A percentile compares a stretch with the other conserved stretches of the same genome.
phyloP scores from a whole-genome alignment of 2,329 filamentous ascomycete species.

The Chaetothyriales sp. region DNA sequence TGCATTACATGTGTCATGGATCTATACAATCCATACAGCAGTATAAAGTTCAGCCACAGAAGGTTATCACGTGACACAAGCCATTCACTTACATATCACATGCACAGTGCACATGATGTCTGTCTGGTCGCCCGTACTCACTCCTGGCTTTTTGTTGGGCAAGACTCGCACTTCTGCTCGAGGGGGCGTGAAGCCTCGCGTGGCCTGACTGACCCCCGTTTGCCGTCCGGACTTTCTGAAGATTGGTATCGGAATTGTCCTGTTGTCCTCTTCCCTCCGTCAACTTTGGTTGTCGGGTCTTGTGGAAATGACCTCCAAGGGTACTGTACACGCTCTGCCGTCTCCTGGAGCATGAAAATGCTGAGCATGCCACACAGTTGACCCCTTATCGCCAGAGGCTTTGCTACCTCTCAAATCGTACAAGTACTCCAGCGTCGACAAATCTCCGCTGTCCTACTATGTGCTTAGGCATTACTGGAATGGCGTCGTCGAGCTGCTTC shows the following conservation, averaged over 20 bases:
- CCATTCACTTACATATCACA: too few species aligned
- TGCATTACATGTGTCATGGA: too few species aligned
- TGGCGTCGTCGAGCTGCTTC: constrained; percentile 75
- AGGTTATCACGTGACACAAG: too few species aligned
- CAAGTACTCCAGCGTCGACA: constrained; percentile 95
- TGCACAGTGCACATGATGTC: too few species aligned
- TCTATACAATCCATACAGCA: too few species aligned
- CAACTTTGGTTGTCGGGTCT: neutral
- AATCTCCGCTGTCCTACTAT: constrained; percentile 84
- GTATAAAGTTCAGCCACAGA: too few species aligned
- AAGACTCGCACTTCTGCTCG: too few species aligned
- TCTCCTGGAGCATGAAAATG: neutral
- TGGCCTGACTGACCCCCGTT: neutral
- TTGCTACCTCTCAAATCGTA: constrained; percentile 84
- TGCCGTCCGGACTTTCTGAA: neutral
- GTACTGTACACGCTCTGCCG: neutral
- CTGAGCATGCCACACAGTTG: constrained; percentile 15
- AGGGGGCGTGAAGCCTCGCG: neutral
- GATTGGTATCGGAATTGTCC: neutral
- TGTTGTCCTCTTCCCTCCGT: neutral
- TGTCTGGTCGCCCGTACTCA: too few species aligned
- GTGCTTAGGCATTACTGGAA: constrained; percentile 85
- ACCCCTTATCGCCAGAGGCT: constrained; percentile 70
- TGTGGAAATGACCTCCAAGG: neutral
- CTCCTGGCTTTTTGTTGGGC: too few species aligned